Percentiles rank a stretch among this genome's conserved stretches.
Evolutionary conservation across 345 rosid species (phyloP).

Genomic region (Ceriops zippeliana): DNA sequence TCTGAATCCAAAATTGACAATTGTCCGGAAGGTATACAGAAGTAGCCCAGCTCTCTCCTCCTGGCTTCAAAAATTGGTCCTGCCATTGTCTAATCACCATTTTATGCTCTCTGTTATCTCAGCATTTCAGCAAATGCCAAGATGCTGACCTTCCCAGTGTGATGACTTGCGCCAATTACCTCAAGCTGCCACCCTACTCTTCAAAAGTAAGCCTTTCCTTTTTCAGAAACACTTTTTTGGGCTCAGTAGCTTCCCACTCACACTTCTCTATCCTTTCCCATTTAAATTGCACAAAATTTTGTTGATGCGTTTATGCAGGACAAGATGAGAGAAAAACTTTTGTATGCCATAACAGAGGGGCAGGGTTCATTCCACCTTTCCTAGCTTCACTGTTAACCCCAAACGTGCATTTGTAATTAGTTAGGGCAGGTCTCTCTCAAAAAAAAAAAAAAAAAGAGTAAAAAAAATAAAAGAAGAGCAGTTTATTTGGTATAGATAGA

Average conservation of each 20-base stretch:
- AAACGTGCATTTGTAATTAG: constrained; percentile 44
- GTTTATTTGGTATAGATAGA: constrained; percentile 14
- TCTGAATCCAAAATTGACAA: constrained; percentile 82
- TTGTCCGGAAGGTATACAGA: constrained; percentile 73
- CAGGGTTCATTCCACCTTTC: constrained; percentile 99
- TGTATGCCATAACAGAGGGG: constrained; percentile 90
- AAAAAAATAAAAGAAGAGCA: constrained; percentile 1
- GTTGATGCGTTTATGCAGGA: constrained; percentile 48
- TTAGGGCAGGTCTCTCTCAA: constrained; percentile 28
- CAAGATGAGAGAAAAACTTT: constrained; percentile 81
- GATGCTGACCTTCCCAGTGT: constrained; percentile 90
- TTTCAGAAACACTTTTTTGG: not conserved
- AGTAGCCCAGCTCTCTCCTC: constrained; percentile 2
- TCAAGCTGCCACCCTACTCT: constrained; percentile 90
- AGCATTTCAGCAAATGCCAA: constrained; percentile 64
- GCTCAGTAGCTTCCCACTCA: not conserved
- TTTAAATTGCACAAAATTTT: not conserved
- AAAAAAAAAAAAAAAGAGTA: no score
- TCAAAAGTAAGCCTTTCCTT: constrained; percentile 51
- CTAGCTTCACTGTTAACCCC: constrained; percentile 34
- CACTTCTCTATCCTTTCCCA: not conserved
- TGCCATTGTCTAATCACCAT: not conserved
- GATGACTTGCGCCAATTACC: constrained; percentile 97
- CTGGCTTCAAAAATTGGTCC: not conserved
- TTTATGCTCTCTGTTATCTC: constrained; percentile 13